Conservation (phyloP, 2,329 filamentous ascomycete species). For the Penicillium sp. region DNA sequence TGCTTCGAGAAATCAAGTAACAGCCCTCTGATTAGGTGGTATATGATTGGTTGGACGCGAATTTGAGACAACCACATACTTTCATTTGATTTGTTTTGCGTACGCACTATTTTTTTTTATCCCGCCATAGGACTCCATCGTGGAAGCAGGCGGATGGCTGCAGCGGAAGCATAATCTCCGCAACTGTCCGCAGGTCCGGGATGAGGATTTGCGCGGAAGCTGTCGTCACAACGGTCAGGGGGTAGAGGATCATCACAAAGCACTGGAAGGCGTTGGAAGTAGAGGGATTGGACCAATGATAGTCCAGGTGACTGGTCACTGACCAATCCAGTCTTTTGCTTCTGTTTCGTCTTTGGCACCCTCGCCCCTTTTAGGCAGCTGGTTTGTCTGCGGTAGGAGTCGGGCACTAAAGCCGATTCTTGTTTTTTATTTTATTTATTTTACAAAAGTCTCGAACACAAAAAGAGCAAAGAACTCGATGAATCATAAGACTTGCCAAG, state of each 20-base stretch:
- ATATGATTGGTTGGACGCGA: background rate
- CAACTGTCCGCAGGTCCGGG: constrained; percentile 6
- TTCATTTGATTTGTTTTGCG: background rate
- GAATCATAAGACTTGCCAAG: background rate
- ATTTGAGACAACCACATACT: constrained; percentile 1
- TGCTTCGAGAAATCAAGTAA: background rate
- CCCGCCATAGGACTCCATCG: background rate
- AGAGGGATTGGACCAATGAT: background rate
- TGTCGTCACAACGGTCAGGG: constrained; percentile 15
- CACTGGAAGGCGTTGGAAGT: constrained; percentile 1
- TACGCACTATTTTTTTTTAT: background rate
- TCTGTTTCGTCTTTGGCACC: background rate
- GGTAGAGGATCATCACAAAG: constrained; percentile 11
- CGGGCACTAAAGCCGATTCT: background rate
- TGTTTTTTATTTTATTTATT: background rate
- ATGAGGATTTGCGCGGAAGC: constrained; percentile 1
- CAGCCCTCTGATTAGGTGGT: background rate
- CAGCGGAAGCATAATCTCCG: constrained; percentile 11
- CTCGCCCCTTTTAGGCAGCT: constrained; percentile 3
- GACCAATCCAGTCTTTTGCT: background rate
- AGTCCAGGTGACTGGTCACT: background rate
- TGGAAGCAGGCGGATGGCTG: background rate
- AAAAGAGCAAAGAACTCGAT: background rate
- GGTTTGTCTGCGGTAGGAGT: background rate
- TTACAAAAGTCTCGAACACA: background rate